Percentiles rank a stretch among this genome's conserved stretches.
phyloP scores from a whole-genome alignment of 441 rosid genomes.

The Gossypium aridum region DNA sequence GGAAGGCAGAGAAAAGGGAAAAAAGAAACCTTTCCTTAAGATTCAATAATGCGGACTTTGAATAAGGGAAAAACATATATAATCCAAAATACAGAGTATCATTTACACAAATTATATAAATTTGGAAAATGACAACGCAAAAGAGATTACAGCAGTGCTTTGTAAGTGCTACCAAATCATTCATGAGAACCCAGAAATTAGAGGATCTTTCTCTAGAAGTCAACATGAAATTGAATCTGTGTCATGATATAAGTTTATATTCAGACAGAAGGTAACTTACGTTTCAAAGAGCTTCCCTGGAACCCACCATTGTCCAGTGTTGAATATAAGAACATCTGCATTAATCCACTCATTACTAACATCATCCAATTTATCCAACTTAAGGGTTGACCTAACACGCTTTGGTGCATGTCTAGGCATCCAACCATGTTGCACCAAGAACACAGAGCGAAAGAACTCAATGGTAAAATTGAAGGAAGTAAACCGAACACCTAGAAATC shows the following conservation, averaged over 20 bases:
- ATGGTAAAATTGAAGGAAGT: slow-evolving; percentile 37
- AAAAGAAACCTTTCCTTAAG: neutral
- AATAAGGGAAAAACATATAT: neutral
- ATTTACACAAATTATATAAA: neutral
- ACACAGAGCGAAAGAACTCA: slow-evolving; percentile 64
- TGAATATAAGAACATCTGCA: slow-evolving; percentile 56
- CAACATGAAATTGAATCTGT: neutral
- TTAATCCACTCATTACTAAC: slow-evolving; percentile 12
- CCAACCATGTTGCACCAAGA: slow-evolving; percentile 47
- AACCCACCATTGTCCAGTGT: slow-evolving; percentile 75
- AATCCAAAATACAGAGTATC: neutral
- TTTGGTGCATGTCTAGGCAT: slow-evolving; percentile 49
- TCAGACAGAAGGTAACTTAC: slow-evolving; percentile 30
- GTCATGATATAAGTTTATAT: slow-evolving; percentile 1
- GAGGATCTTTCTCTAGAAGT: neutral
- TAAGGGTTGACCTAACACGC: slow-evolving; percentile 51
- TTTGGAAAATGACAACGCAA: neutral
- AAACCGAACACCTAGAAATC: slow-evolving; percentile 49
- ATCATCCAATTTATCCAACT: slow-evolving; percentile 26
- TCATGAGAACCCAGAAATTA: neutral
- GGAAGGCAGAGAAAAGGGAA: neutral
- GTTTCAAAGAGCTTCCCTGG: slow-evolving; percentile 56
- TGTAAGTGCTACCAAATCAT: neutral
- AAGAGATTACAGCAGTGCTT: neutral
- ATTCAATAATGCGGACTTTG: neutral